Evolutionary conservation across 192 early-diverging fungal genomes (phyloP), one percentile per base, ranked within the genome.

Genomic region (Tieghemiomyces parasiticus): DNA sequence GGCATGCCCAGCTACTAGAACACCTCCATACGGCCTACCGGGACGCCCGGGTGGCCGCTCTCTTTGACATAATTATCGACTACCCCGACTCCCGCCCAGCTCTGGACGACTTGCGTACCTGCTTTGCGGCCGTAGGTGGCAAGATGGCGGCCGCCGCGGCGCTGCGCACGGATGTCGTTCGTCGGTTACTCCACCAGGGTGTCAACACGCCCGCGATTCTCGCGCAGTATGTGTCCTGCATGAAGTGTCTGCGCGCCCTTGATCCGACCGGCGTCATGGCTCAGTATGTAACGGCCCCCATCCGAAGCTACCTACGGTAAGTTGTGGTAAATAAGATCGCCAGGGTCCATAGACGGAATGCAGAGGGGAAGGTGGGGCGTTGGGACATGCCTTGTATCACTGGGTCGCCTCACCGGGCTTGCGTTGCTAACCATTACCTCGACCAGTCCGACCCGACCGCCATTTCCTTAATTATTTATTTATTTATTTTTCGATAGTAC

Each of bases 51-150:
- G 71, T 78, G 10, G 34, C 63, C 30, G 81, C 86, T 67, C 71
- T 87, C 34, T 87, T 89, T 52, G 67, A 81, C 46, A 84, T 89
- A 20, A 84, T 89, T 47, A 71, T 87, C 20, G 87, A 83, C 28
- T 86, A 74, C 47, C 87, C 87, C 0, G 74, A 75, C 22, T 85
- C 87, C 0, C 53, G 64, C 14, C 69, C 73, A 4, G 79, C 83
- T 1, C 73, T 89, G 4, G 48, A 61, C n/a, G 85, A 89, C 61
- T 59, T 87, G 54, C 74, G 79, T n/a, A 64, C 61, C 0, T 75
- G 78, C 58, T 58, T 71, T 2, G 59, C 44, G 20, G 30, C 24
- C 8, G 30, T 22, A 10, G 34, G 22, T 20, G 3, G 22, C 29
- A 33, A 48, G 25, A 58, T 52, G 53, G 32, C 20, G 3, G 58